These are phyloP conservation scores for Lycium barbarum DNA, from an alignment of 257 asterid genomes.

Conservation along the genomic window DNA sequence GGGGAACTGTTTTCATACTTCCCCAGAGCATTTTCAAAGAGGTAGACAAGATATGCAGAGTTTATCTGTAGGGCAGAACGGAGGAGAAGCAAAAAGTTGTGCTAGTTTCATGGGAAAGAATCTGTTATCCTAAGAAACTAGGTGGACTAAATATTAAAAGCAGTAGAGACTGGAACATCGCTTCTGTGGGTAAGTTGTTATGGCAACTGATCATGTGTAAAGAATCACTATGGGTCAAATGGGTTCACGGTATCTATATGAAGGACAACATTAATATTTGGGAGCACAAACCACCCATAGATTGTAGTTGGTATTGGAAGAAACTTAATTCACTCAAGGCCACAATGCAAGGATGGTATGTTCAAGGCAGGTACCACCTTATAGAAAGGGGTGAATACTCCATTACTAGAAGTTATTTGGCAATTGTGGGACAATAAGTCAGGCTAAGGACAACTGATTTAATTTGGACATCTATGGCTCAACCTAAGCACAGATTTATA, in stretches of 20 bases:
- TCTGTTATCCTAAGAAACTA: no score
- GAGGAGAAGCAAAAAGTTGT: not conserved
- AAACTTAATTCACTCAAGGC: not conserved
- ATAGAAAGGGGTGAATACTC: not conserved
- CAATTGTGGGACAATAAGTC: not conserved
- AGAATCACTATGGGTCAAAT: not conserved
- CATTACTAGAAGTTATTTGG: not conserved
- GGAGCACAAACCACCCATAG: not conserved
- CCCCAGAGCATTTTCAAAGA: not conserved
- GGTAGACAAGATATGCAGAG: not conserved
- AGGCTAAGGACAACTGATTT: not conserved
- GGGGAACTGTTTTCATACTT: no score
- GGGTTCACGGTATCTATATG: not conserved
- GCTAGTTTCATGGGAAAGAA: not conserved
- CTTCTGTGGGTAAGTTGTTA: no score
- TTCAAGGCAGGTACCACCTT: not conserved
- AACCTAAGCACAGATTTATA: not conserved
- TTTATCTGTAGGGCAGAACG: not conserved
- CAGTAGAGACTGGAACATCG: not conserved
- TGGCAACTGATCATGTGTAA: not conserved
- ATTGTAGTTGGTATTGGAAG: not conserved
- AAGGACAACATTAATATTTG: not conserved
- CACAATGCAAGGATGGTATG: not conserved
- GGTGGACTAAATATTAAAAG: no score
- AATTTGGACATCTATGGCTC: not conserved